Base-by-base conservation (phyloP, 495 filamentous ascomycete species). In the Pseudotulostoma volvatum region DNA sequence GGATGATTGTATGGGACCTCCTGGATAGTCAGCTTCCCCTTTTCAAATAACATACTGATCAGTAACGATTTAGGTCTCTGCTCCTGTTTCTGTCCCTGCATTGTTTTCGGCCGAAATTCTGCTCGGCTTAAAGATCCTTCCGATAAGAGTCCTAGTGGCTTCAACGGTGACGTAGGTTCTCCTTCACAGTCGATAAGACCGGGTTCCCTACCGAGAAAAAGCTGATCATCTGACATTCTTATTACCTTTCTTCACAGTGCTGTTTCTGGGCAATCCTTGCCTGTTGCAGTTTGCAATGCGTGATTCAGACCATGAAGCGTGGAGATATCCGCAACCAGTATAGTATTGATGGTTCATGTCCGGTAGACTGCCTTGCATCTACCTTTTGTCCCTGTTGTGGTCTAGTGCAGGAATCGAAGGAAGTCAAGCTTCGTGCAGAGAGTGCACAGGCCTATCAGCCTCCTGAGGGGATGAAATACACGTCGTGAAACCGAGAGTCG, bases 391-490 rank as follows among this genome's bases (percentile, higher is more conserved):
- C 45, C 34, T 64, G 68, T 42, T 79, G 74, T 57, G 57, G 57
- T 8, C 43, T 73, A 28, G 56, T 68, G 16, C 72, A 74, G 47
- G 50, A 67, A 8, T 67, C 74, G 38, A 72, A 73, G 53, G 72
- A 76, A 43, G 46, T 67, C 13, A 46, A 49, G 28, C 23, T 34
- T 9, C 47, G 47, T 38, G 35, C 44, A 2, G 37, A 44, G 5
- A 11, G 23, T 11, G 23, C 5, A 11, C 5, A 11, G 11, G 11
- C 23, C 11, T 28, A 28, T 28, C 23, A 28, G 23, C 5, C 23
- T 11, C 23, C 23, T 28, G 5, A 28, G 11, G 23, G 23, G 5
- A 28, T 28, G 23, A 28, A 28, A 28, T 28, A 28, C 23, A 11
- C 5, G 11, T 11, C 5, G 23, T 28, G 11, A 11, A 28, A 5